Base-by-base conservation (phyloP, 495 filamentous ascomycete genomes). In the Penicillium canescens region DNA sequence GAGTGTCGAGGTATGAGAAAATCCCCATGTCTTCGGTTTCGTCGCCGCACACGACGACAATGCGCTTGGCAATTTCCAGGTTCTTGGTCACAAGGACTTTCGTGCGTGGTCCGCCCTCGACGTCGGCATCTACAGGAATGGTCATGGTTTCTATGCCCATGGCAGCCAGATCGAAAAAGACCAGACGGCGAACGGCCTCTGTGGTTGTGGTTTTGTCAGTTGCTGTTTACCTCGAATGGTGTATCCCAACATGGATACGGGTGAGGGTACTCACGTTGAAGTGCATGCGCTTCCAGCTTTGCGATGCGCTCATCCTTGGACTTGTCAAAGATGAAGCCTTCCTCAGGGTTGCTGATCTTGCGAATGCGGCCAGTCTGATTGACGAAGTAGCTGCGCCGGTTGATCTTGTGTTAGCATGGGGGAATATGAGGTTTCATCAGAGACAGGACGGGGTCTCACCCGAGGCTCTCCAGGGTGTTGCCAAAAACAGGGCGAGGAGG, bases 11-110 rank as follows among this genome's bases (percentile, higher is more conserved):
- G 61, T 87, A 86, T 6, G 90, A 80, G 58, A 90, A 82, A 45
- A 92, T 73, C 3, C 89, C 90, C 3, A 94, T 75, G 46, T 93
- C 86, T 60, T 95, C 87, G 10, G 50, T 56, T 2, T 77, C 63
- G 52, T 93, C 86, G 52, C 88, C 87, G 56, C 95, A 79, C 48
- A 94, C 73, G 47, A 96, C 66, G n/a, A 95, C 70, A 9, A 96
- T 71, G 11, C 88, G 84, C 16, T 78, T 78, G 24, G 80, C 82
- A n/a, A 57, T 63, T 33, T 67, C 55, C 7, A 96, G 62, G 46
- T 87, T 76, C 33, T 66, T 14, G 12, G 84, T 82, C 40, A 83
- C 62, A 61, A 89, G 76, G 64, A 98, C 90, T 0, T 84, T 82
- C 26, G 91, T 72, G 57, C 89, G 82, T 2, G 86, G 82, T 4